Evolutionary conservation across 1,284 basidiomycete species (phyloP), one percentile per base, ranked within the genome.

Genomic region (Retiboletus flavoniger): DNA sequence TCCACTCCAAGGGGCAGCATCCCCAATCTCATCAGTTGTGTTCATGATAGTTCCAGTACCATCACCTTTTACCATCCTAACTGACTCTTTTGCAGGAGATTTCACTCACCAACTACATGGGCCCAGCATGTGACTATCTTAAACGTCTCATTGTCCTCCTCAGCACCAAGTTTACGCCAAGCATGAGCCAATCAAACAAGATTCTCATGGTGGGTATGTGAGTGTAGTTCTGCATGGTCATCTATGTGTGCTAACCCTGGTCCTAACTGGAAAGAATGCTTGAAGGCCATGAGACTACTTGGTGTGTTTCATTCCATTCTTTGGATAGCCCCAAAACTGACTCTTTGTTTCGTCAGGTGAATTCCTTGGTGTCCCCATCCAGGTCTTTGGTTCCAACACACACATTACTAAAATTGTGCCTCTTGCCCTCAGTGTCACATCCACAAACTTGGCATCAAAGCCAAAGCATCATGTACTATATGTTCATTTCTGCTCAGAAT

Each of bases 321-420:
- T 49, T 10, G 4, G 3, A 9, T 40, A 11, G 3, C 2, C 17
- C 1, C 1, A 6, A 43, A 46, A 6, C 43, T 60, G 3, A 65
- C 10, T 7, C 34, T 8, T 40, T 11, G 1, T 24, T 21, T 24
- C 14, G 6, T 41, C 19, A 69, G 67, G 96, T 60, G 96, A 99
- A 83, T 92, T 90, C 54, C 89, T 99, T 62, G 96, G 96, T 59
- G 95, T 99, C 59, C 93, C 93, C 56, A 99, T 99, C 78, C 89
- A 91, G 63, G 93, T 98, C 61, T 98, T 93, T 73, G 95, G 97
- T 61, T 97, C 97, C 62, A 96, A 98, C 72, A 96, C 95, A 17
- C 95, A 98, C 79, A 98, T 99, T 75, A 99, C 96, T 54, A 93
- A 93, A 73, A 98, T 99, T 63, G 96, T 99, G 32, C 97, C 96